These are phyloP conservation scores for Vinca major DNA, from an alignment of 305 asterid species.

Conservation along the genomic window DNA sequence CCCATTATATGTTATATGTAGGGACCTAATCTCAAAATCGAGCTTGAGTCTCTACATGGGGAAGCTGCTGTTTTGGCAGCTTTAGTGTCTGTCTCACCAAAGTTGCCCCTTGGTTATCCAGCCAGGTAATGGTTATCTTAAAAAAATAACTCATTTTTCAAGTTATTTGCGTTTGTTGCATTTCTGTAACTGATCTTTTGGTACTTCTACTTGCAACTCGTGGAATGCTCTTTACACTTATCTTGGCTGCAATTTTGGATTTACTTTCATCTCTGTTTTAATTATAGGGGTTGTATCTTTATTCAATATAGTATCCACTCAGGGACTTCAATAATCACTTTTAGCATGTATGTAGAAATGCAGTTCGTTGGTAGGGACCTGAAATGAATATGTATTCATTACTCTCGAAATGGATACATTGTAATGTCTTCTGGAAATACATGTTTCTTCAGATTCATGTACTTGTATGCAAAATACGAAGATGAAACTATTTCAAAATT, in stretches of 20 bases:
- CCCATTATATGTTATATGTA: constrained; percentile 17
- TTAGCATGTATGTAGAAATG: neutral
- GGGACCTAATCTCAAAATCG: constrained; percentile 69
- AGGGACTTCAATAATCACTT: neutral
- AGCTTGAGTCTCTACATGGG: constrained; percentile 81
- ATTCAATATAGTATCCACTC: neutral
- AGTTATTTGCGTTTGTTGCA: neutral
- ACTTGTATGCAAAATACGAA: neutral
- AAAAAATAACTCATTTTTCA: neutral
- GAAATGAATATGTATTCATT: neutral
- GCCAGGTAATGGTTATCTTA: constrained; percentile 50
- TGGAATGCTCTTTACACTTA: neutral
- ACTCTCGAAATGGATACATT: neutral
- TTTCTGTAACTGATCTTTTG: neutral
- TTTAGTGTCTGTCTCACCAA: constrained; percentile 74
- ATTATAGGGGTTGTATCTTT: neutral
- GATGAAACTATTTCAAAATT: neutral
- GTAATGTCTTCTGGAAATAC: neutral
- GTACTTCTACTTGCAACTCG: neutral
- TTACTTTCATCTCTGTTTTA: neutral
- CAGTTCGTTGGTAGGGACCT: neutral
- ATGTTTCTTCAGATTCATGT: neutral
- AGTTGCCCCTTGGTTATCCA: constrained; percentile 96
- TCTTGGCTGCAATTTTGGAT: neutral
- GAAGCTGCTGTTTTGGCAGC: constrained; percentile 95